phyloP scores from a whole-genome alignment of 345 rosid species.

The Salix purpurea region DNA sequence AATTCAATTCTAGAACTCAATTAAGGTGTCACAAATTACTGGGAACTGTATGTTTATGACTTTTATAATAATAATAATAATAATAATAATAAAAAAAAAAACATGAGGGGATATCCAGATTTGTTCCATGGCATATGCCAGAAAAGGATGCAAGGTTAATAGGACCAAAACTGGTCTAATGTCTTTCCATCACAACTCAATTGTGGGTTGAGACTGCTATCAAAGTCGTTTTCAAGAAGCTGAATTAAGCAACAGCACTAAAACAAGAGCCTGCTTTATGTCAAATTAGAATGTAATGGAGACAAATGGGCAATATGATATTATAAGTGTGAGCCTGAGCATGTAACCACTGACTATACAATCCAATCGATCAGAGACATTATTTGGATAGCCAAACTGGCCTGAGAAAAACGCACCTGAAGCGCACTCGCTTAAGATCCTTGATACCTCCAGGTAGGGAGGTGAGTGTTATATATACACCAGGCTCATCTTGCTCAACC shows the following conservation, averaged over 20 bases:
- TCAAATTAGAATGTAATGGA: neutral
- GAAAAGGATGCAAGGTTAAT: neutral
- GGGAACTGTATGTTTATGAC: neutral
- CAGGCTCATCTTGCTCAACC: slow-evolving; percentile 98
- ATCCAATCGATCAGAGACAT: slow-evolving; percentile 1
- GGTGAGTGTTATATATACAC: slow-evolving; percentile 90
- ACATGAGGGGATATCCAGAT: neutral
- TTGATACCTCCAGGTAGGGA: slow-evolving; percentile 78
- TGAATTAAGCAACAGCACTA: neutral
- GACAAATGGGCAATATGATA: neutral
- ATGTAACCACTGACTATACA: neutral
- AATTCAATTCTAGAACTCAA: neutral
- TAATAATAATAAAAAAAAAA: neutral
- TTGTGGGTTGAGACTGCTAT: neutral
- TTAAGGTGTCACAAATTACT: neutral
- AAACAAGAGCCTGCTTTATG: neutral
- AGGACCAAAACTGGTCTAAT: neutral
- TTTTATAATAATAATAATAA: neutral
- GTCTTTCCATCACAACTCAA: neutral
- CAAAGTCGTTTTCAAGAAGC: neutral
- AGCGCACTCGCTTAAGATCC: slow-evolving; percentile 97
- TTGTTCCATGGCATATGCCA: neutral
- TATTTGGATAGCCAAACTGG: neutral
- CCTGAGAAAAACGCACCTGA: slow-evolving; percentile 54
- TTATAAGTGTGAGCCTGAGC: neutral